phyloP scores from a whole-genome alignment of 1,284 basidiomycete genomes.

The Ustilago crameri region DNA sequence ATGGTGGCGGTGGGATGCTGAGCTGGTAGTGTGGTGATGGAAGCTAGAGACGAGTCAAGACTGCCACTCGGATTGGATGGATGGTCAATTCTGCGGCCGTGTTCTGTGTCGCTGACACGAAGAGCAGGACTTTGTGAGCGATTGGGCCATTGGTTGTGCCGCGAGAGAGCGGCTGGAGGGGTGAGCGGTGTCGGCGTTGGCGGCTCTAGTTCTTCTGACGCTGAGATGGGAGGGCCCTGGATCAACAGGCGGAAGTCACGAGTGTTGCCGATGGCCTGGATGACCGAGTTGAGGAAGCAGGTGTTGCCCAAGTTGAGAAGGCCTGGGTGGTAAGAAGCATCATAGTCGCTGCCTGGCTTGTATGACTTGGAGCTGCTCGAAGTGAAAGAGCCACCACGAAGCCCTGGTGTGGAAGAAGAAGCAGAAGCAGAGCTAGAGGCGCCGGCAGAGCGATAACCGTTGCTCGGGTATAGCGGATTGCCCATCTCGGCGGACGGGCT shows the following conservation, averaged over 20 bases:
- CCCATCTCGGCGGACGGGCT: conserved; percentile 13
- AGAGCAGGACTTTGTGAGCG: conserved; percentile 51
- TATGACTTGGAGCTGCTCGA: conserved; percentile 79
- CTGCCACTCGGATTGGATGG: conserved; percentile 22
- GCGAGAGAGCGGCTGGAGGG: conserved; percentile 1
- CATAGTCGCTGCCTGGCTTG: conserved; percentile 65
- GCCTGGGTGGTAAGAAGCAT: conserved; percentile 71
- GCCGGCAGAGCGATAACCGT: too few species aligned
- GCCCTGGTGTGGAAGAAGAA: conserved; percentile 11
- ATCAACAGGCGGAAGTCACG: conserved; percentile 75
- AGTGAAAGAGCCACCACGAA: conserved; percentile 82
- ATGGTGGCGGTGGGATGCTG: conserved; percentile 38
- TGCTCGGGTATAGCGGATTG: conserved; percentile 21
- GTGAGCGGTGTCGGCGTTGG: conserved; percentile 4
- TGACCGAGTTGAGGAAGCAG: conserved; percentile 90
- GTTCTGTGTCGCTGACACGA: conserved; percentile 48
- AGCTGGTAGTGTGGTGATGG: conserved; percentile 22
- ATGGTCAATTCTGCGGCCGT: conserved; percentile 41
- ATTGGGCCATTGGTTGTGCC: conserved; percentile 35
- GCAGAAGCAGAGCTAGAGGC: neutral
- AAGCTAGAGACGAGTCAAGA: conserved; percentile 32
- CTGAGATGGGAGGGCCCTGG: conserved; percentile 53
- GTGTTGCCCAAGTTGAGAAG: conserved; percentile 88
- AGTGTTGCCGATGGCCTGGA: conserved; percentile 77
- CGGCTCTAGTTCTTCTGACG: conserved; percentile 7